phyloP scores from a whole-genome alignment of 1,284 basidiomycete species.

The Trametes sp. region DNA sequence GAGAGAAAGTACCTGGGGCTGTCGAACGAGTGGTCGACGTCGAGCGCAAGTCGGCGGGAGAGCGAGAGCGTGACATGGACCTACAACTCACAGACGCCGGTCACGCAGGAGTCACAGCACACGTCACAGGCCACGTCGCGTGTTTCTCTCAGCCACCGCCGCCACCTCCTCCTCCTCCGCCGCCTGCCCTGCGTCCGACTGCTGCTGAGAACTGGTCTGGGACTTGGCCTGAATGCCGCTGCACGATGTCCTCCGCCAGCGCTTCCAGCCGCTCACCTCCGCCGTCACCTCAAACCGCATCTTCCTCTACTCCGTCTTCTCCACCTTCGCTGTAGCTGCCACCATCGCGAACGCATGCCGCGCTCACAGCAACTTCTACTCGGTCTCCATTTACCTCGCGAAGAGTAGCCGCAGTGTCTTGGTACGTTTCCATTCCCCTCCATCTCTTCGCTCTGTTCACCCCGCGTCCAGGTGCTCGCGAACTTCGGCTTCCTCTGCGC shows the following conservation, averaged over 20 bases:
- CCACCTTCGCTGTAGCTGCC: slow-evolving; percentile 72
- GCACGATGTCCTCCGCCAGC: slow-evolving; percentile 48
- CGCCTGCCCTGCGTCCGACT: neutral
- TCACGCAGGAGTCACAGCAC: neutral
- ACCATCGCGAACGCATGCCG: slow-evolving; percentile 83
- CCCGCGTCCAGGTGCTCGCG: slow-evolving; percentile 77
- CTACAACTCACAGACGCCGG: slow-evolving; percentile 19
- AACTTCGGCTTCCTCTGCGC: slow-evolving; percentile 90
- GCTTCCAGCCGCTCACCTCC: slow-evolving; percentile 51
- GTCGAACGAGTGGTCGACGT: neutral
- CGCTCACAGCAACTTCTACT: slow-evolving; percentile 93
- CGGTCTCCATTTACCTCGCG: slow-evolving; percentile 91
- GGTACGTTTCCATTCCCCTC: slow-evolving; percentile 55
- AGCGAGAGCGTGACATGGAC: slow-evolving; percentile 6
- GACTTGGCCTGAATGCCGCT: slow-evolving; percentile 46
- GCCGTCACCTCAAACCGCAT: slow-evolving; percentile 69
- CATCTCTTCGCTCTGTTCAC: slow-evolving; percentile 10
- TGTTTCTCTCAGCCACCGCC: slow-evolving; percentile 8
- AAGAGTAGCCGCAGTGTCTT: slow-evolving; percentile 90
- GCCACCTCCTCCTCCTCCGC: neutral
- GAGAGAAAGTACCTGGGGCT: neutral
- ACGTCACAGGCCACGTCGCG: slow-evolving; percentile 16
- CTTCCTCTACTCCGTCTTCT: slow-evolving; percentile 73
- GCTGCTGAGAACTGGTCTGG: neutral
- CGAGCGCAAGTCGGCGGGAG: neutral